These are phyloP conservation scores for Auxenochlorella pyrenoidosa DNA, from an alignment of 139 green algal genomes.

Conservation along the genomic window DNA sequence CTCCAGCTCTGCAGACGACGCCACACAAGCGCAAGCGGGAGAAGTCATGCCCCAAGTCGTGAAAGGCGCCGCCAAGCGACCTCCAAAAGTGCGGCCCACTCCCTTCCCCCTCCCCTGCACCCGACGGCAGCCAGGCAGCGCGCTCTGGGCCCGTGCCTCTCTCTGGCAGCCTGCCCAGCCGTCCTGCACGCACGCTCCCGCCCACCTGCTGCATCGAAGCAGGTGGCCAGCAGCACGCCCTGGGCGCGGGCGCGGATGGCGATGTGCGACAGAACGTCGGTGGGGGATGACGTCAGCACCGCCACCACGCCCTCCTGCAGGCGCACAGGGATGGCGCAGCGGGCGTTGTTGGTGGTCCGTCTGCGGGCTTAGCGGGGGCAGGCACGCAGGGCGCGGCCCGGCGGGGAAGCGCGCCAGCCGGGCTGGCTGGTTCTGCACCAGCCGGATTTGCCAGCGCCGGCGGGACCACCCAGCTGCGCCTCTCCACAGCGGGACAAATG, in stretches of 20 bases:
- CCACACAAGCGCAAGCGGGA: background rate
- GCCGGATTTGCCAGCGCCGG: too few species aligned
- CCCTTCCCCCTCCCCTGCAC: too few species aligned
- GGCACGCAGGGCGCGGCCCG: too few species aligned
- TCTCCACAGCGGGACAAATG: too few species aligned
- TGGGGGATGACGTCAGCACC: conserved; percentile 76
- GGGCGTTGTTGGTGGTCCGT: too few species aligned
- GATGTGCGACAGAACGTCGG: conserved; percentile 90
- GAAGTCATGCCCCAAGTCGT: background rate
- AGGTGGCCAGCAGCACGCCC: conserved; percentile 84
- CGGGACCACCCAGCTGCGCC: too few species aligned
- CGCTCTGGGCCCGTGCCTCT: too few species aligned
- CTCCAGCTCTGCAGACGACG: conserved; percentile 45
- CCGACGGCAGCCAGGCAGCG: too few species aligned
- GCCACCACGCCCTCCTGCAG: conserved; percentile 65
- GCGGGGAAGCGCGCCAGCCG: too few species aligned
- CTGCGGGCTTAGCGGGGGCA: too few species aligned
- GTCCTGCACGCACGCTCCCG: background rate
- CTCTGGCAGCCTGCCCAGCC: too few species aligned
- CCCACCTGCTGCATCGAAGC: conserved; percentile 61
- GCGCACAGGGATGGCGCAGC: background rate
- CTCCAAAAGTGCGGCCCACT: background rate
- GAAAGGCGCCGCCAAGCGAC: background rate
- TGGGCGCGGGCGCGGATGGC: conserved; percentile 87
- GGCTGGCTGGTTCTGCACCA: too few species aligned